Percentiles rank a stretch among this genome's conserved stretches.
Conservation (phyloP, 2,329 filamentous ascomycete species). For the Ophiocordyceps camponoti-floridani region DNA sequence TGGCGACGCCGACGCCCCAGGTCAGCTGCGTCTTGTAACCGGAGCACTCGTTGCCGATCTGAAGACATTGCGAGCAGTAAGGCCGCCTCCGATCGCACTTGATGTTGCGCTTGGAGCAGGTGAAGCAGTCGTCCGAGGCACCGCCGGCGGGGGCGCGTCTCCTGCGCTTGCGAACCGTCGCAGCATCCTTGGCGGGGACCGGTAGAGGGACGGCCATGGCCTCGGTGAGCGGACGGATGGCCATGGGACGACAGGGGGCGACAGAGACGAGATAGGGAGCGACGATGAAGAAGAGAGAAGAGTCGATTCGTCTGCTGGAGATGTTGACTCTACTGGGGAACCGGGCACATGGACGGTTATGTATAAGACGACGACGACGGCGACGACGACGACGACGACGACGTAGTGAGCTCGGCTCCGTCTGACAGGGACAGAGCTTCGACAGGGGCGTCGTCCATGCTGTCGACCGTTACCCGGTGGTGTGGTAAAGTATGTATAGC, state of each 20-base stretch:
- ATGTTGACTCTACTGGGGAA: constrained; percentile 2
- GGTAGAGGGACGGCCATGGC: constrained; percentile 31
- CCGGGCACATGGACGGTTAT: constrained; percentile 7
- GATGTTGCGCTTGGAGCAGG: constrained; percentile 66
- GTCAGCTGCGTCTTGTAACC: constrained; percentile 95
- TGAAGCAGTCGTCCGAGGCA: constrained; percentile 87
- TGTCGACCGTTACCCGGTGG: constrained; percentile 1
- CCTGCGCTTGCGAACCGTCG: constrained; percentile 50
- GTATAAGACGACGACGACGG: constrained; percentile 4
- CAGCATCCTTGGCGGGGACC: constrained; percentile 28
- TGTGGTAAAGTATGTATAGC: constrained; percentile 7
- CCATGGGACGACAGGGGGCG: neutral
- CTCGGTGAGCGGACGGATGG: too few relatives aligned
- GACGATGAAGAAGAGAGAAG: neutral
- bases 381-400: too few relatives aligned
- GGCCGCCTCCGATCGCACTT: constrained; percentile 84
- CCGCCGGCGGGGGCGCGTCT: constrained; percentile 78
- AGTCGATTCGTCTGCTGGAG: constrained; percentile 1
- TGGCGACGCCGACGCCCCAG: constrained; percentile 91
- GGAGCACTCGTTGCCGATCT: constrained; percentile 80
- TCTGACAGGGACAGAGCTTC: constrained; percentile 1
- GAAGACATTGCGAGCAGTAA: constrained; percentile 88
- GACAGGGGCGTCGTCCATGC: neutral
- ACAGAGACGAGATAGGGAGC: neutral
- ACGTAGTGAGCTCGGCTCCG: neutral